Evolutionary conservation across 2,329 filamentous ascomycete species (phyloP), one percentile per base, ranked within the genome.

Genomic region (Dendryphion nanum): DNA sequence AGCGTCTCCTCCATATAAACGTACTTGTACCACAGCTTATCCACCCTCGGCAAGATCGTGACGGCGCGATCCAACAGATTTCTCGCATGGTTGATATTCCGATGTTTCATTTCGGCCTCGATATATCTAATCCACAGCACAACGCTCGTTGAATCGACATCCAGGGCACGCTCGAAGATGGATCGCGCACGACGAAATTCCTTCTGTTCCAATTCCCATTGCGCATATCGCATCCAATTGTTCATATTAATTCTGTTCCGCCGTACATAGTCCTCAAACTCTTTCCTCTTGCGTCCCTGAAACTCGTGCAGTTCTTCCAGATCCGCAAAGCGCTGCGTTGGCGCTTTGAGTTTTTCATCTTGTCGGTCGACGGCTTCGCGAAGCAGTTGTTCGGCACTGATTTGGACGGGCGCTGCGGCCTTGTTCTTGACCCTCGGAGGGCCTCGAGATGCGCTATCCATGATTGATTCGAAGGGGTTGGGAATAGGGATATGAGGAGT

Each of bases 1-100:
- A 98, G 77, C 70, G 91, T 97, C 76, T 98, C 93, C 72, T 97
- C 91, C 85, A 95, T 94, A 65, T 95, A 95, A 18, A 95, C 89
- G 73, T 96, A 98, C 66, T 97, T 97, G 74, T 95, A 98, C 93
- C 93, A 98, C 21, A 98, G 73, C 75, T 97, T 97, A 64, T 97
- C 89, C 28, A 97, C 81, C 40, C 93, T 77, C 4, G 93, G 93
- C 26, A 96, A 73, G 39, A 94, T 87, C 1, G 89, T 89, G 37
- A 97, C 88, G n/a, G 93, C 90, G 38, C 93, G 84, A 64, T 98
- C 93, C 36, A 98, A 79, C 35, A 98, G 70, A 63, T 98, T 98
- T 41, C 93, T 78, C 21, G 93, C 90, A 76, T 97, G 91, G 64
- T 95, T 95, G 74, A 98, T 96, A 30, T 64, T 64, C 30, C 60